Conservation (phyloP, 2,329 filamentous ascomycete species). For the Aspergillus uvarum region DNA sequence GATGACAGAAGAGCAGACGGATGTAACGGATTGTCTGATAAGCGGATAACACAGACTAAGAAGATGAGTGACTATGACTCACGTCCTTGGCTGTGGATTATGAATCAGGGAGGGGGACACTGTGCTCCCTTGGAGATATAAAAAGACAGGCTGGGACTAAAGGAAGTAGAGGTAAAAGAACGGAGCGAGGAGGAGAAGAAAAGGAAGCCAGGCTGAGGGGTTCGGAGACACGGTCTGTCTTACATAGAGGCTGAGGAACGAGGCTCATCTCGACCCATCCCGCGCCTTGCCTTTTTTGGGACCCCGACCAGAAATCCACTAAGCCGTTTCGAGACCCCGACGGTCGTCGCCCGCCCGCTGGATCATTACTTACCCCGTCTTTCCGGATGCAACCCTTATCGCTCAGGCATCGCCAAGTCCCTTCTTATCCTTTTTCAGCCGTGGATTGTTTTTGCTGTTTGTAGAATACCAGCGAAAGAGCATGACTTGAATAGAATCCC, state of each 20-base stretch:
- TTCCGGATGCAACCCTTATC: not conserved
- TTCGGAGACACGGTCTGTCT: not conserved
- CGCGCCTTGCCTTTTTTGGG: conserved; percentile 25
- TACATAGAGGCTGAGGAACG: conserved; percentile 7
- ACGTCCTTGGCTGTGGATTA: not conserved
- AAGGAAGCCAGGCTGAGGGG: conserved; percentile 21
- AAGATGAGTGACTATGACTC: conserved; percentile 1
- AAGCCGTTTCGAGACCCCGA: conserved; percentile 6
- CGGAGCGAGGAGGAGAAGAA: conserved; percentile 15
- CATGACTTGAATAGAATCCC: no score
- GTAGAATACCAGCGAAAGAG: no score
- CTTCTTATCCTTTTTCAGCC: not conserved
- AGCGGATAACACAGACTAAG: conserved; percentile 1
- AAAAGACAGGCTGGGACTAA: not conserved
- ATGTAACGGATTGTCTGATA: conserved; percentile 6
- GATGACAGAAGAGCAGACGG: conserved; percentile 2
- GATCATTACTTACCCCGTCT: not conserved
- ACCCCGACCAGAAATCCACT: conserved; percentile 23
- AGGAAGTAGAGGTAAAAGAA: conserved; percentile 5
- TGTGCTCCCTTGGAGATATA: not conserved
- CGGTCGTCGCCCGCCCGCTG: conserved; percentile 21
- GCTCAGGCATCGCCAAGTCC: conserved; percentile 5
- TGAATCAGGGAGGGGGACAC: not conserved
- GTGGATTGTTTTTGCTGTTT: not conserved
- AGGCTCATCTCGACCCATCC: conserved; percentile 4